These are phyloP conservation scores for Trichoderma afroharzianum DNA, from an alignment of 2,329 filamentous ascomycete species.

Conservation along the genomic window DNA sequence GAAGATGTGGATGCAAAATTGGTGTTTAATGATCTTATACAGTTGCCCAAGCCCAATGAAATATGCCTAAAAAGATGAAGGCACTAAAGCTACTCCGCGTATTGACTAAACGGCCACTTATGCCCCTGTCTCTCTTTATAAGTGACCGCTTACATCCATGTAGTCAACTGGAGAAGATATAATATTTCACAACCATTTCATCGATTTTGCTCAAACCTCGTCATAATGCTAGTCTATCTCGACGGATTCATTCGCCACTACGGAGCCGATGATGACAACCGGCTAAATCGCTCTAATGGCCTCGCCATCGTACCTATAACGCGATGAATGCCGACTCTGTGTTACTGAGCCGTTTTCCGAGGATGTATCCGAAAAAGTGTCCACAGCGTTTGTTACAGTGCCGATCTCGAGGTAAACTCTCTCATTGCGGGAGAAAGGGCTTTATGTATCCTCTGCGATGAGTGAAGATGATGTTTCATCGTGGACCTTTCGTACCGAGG, in stretches of 20 bases:
- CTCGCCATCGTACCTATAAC: background rate
- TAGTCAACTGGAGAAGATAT: background rate
- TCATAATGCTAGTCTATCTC: background rate
- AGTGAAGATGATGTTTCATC: background rate
- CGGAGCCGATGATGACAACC: background rate
- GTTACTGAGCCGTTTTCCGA: background rate
- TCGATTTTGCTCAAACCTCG: background rate
- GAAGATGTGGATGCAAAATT: background rate
- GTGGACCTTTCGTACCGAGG: background rate
- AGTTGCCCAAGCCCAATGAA: background rate
- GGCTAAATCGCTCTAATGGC: background rate
- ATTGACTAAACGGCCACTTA: background rate
- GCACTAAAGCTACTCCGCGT: no score
- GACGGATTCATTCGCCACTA: background rate
- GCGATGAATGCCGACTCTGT: background rate
- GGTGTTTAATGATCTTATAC: background rate
- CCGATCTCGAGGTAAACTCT: background rate
- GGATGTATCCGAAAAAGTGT: background rate
- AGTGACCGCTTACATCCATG: background rate
- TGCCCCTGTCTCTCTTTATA: background rate
- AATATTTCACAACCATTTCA: background rate
- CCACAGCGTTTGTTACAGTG: background rate
- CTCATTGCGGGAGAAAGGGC: background rate
- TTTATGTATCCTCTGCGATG: background rate
- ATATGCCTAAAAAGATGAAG: background rate